Evolutionary conservation across 2,329 filamentous ascomycete species (phyloP), one percentile per base, ranked within the genome.

Genomic region (Macrophomina pseudophaseolina): DNA sequence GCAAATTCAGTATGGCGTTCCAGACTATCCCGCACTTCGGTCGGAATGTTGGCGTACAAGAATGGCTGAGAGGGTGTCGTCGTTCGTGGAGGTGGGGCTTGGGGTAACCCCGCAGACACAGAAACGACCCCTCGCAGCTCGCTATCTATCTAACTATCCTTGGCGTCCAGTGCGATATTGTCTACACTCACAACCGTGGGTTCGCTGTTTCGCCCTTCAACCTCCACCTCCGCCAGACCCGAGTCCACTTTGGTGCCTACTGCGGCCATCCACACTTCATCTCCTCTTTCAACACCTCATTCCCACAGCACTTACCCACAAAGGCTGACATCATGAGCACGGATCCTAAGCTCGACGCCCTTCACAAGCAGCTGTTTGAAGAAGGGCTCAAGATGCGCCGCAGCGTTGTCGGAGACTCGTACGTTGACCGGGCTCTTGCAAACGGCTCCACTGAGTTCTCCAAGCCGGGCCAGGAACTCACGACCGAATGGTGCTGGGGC

Each of bases 401-500:
- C 62, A 62, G 46, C 68, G 88, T 90, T 8, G 83, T 87, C 14
- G 88, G 88, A n/a, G 80, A 87, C 65, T 80, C 81, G 46, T 88
- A 89, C 70, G 88, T 90, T 65, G 82, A 88, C 71, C 79, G 78
- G 4, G 83, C 87, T 1, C 79, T 90, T 6, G 78, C 79, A n/a
- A 85, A 35, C 30, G 58, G 84, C 3, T 82, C 85, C 0, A 85
- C 83, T 9, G 83, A 86, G n/a, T 90, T 89, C 75, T 81, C 86
- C 1, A 79, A 80, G 46, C 85, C 88, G 0, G 85, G 86, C 70
- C 88, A 90, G 75, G 85, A 90, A 70, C 80, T 88, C 44, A 84
- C 88, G 1, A 89, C 87, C 0, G 87, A 90, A 76, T 86, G 82
- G 74, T 86, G 85, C 78, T 90, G 88, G 88, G 88, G 87, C 14